Conservation (phyloP, 192 early-diverging fungal genomes). For the Backusella mclennaniae region DNA sequence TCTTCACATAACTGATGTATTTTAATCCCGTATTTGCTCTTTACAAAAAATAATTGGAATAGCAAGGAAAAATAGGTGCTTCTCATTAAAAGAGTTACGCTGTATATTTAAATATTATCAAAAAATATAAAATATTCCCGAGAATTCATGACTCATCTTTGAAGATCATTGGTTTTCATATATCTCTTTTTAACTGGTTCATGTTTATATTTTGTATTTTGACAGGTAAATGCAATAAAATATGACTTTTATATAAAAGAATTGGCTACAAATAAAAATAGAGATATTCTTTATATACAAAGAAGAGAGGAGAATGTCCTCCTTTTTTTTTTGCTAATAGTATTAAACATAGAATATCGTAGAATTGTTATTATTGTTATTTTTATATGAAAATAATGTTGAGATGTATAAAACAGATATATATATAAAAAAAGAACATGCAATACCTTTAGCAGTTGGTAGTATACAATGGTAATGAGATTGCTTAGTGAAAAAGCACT, state of each 20-base stretch:
- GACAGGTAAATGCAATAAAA: neutral
- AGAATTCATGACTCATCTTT: neutral
- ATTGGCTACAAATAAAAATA: neutral
- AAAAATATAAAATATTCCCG: neutral
- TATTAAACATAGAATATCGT: neutral
- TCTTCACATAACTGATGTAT: neutral
- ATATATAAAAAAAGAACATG: neutral
- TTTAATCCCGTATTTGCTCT: neutral
- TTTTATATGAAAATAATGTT: neutral
- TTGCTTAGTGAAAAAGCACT: no score
- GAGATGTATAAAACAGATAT: neutral
- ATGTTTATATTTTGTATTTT: neutral
- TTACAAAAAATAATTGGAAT: neutral
- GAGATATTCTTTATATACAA: neutral
- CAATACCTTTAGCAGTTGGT: neutral
- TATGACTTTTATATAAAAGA: neutral
- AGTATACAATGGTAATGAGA: neutral
- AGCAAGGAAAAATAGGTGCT: neutral
- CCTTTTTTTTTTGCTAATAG: neutral
- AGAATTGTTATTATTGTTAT: neutral
- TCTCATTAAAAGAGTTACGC: neutral
- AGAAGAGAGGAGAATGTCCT: neutral
- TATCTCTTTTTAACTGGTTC: neutral
- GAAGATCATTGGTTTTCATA: neutral
- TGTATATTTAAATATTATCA: neutral